Conservation (phyloP, 257 asterid genomes). For the Lycium ferocissimum region DNA sequence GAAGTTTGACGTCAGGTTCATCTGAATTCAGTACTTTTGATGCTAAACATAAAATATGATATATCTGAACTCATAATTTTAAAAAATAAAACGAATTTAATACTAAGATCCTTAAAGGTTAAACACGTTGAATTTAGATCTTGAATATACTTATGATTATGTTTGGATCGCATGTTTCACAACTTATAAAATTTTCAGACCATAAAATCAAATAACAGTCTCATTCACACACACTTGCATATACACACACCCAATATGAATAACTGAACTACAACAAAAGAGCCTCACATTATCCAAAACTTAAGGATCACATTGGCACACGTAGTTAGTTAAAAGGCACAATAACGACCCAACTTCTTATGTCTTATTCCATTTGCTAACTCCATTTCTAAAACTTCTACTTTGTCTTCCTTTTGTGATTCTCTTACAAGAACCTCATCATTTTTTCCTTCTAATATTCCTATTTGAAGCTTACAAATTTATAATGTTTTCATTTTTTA, state of each 20-base stretch:
- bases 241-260: background rate
- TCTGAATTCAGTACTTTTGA: too few relatives aligned
- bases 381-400: background rate
- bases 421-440: background rate
- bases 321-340: background rate
- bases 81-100: too few relatives aligned
- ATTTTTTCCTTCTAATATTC: background rate
- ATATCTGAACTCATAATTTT: too few relatives aligned
- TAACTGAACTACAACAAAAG: background rate
- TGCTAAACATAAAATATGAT: too few relatives aligned
- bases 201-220: background rate
- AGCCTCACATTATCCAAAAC: constrained; percentile 4
- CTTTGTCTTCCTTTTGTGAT: constrained; percentile 4
- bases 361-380: background rate
- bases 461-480: background rate
- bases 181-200: background rate
- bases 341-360: background rate
- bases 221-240: background rate
- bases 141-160: too few relatives aligned
- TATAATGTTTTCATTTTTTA: constrained; percentile 12
- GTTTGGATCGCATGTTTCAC: background rate
- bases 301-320: constrained; percentile 22
- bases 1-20: too few relatives aligned
- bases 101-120: too few relatives aligned
- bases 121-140: too few relatives aligned